These are phyloP conservation scores for Aspergillus floridensis DNA, from an alignment of 2,329 filamentous ascomycete species.

Conservation along the genomic window DNA sequence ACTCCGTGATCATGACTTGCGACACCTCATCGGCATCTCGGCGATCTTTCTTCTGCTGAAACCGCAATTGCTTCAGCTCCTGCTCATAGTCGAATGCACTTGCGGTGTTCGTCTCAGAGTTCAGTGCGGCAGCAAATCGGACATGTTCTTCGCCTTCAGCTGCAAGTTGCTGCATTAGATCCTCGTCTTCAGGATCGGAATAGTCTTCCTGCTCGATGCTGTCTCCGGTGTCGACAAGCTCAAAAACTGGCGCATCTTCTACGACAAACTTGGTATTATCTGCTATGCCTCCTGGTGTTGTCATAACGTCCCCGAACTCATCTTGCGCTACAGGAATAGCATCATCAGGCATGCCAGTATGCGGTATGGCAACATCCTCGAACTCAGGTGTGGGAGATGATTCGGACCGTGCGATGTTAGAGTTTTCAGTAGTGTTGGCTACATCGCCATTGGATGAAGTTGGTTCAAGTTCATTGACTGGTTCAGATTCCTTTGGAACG, in stretches of 20 bases:
- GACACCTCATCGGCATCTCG: conserved; percentile 96
- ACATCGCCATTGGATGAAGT: conserved; percentile 1
- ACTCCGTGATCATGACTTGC: conserved; percentile 92
- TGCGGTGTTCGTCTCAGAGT: conserved; percentile 67
- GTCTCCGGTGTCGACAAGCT: conserved; percentile 1
- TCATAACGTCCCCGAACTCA: not conserved
- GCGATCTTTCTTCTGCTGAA: conserved; percentile 94
- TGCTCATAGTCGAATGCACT: conserved; percentile 78
- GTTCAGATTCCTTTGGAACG: conserved; percentile 14
- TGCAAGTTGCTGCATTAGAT: conserved; percentile 80
- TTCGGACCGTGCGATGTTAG: conserved; percentile 1
- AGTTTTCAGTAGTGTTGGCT: not conserved
- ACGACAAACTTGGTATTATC: not conserved
- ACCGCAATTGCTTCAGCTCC: conserved; percentile 80
- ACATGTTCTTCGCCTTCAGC: conserved; percentile 92
- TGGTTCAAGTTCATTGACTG: conserved; percentile 18
- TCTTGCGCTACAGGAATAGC: not conserved
- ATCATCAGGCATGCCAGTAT: not conserved
- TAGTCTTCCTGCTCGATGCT: conserved; percentile 57
- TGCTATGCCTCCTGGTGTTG: conserved; percentile 13
- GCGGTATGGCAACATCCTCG: conserved; percentile 21
- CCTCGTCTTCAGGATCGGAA: conserved; percentile 88
- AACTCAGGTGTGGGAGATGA: conserved; percentile 37
- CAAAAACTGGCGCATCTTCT: not conserved
- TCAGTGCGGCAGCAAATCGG: conserved; percentile 83